Base-by-base conservation (phyloP, 306 rosid species). In the Cicer chorassanicum region DNA sequence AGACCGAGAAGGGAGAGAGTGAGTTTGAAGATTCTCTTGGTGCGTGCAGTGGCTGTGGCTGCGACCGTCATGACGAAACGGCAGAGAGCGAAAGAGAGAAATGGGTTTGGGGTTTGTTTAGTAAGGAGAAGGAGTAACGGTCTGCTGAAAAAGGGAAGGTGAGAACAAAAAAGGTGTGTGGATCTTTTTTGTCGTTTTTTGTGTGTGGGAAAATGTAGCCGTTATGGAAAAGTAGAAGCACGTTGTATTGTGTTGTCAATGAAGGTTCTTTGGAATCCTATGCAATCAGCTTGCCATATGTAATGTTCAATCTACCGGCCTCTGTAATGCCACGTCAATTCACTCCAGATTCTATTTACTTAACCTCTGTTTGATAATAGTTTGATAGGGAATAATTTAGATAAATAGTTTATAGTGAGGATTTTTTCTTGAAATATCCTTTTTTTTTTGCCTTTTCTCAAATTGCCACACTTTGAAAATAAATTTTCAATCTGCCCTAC, bases 1-100 rank as follows among this genome's bases (percentile, higher is more conserved):
- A 81, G 49, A 12, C 93, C 84, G 83, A 95, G 86, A 61, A 95
- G 85, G 0, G 90, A 73, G 72, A 88, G 65, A 44, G 91, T 80
- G 51, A 90, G 77, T 85, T 90, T 92, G 70, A 95, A 11, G 57
- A 92, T 79, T 74, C 79, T 88, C 89, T 80, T 80, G 84, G 96
- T 77, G 45, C 78, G 91, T 63, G 84, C 39, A 1, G 92, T 62
- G 77, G 97, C 92, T 12, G 46, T 81, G 45, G 72, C 56, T 9
- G 81, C 87, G 72, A 81, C 88, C n/a, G 91, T 84, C 99, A 92
- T 95, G 75, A 77, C 77, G 56, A 12, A 48, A 72, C 9, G 73
- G 62, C 1, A 1, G 39, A 6, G 46, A 45, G 51, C 1, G 16
- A 34, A 51, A 4, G 40, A 49, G 36, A 0, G 68, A 0, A 2